Evolutionary conservation across 768 basidiomycete species (phyloP).

Genomic region (Mycena rosella): DNA sequence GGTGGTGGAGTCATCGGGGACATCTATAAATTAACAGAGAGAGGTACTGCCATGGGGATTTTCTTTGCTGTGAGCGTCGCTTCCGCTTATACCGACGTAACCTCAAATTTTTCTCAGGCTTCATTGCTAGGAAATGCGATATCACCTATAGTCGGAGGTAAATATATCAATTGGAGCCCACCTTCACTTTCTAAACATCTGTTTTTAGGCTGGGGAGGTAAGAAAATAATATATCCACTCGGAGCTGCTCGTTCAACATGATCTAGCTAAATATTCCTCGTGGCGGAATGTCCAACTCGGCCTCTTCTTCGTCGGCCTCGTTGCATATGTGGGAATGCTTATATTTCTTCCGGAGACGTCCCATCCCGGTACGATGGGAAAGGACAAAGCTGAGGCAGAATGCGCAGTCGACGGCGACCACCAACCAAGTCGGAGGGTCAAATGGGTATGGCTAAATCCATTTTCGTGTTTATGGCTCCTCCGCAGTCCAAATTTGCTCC

Average conservation of each 20-base stretch:
- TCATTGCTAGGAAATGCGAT: conserved; percentile 57
- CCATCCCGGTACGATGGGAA: conserved; percentile 56
- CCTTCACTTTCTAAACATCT: neutral
- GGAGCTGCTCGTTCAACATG: conserved; percentile 24
- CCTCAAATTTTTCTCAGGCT: conserved; percentile 44
- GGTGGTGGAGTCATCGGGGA: conserved; percentile 63
- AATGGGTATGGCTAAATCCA: conserved; percentile 57
- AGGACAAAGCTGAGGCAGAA: conserved; percentile 46
- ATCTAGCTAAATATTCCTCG: conserved; percentile 57
- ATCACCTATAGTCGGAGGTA: conserved; percentile 57
- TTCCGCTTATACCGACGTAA: neutral
- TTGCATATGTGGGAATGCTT: conserved; percentile 47
- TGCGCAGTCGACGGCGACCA: neutral
- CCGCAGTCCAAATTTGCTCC: conserved; percentile 58
- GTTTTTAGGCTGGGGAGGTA: conserved; percentile 35
- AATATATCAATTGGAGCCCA: neutral
- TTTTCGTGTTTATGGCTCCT: conserved; percentile 53
- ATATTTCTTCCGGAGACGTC: conserved; percentile 61
- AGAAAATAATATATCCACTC: neutral
- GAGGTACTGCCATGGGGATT: conserved; percentile 63
- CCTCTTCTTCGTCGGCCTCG: conserved; percentile 49
- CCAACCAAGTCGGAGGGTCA: conserved; percentile 15
- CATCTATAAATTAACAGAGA: conserved; percentile 62
- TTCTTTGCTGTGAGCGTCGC: conserved; percentile 53
- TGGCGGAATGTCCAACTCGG: conserved; percentile 60